These are phyloP conservation scores for Kluyveromyces wickerhamii DNA, from an alignment of 805 yeast species.

Conservation along the genomic window DNA sequence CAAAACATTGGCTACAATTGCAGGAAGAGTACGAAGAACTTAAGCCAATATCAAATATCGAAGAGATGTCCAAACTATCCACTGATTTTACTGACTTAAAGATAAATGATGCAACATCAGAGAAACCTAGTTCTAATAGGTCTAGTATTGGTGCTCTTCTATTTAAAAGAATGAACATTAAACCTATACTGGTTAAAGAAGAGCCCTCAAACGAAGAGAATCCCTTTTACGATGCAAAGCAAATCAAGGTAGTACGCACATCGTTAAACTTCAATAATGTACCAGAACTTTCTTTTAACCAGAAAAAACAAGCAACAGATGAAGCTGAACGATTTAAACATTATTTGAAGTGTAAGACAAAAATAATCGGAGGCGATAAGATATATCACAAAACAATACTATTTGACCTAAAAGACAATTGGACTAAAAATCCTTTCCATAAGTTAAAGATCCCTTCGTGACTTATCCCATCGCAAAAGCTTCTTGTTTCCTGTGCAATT, in stretches of 20 bases:
- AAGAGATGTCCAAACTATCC: neutral
- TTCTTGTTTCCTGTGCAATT: no score
- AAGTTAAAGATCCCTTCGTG: neutral
- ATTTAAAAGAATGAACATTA: constrained; percentile 35
- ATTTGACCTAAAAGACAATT: neutral
- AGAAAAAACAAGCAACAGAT: neutral
- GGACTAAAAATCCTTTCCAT: neutral
- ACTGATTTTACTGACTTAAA: neutral
- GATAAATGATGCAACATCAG: constrained; percentile 5
- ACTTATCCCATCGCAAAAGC: no score
- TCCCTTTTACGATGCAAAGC: constrained; percentile 8
- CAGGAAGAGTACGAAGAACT: neutral
- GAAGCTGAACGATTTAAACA: neutral
- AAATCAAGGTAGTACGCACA: no score
- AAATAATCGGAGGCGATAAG: neutral
- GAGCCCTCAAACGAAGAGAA: constrained; percentile 21
- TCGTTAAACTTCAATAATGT: constrained; percentile 15
- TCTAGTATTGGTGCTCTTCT: constrained; percentile 32
- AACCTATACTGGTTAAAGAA: constrained; percentile 31
- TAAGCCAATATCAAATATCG: neutral
- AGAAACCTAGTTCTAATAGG: constrained; percentile 3
- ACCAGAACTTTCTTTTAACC: constrained; percentile 13
- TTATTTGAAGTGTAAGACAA: neutral
- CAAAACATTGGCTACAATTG: constrained; percentile 29
- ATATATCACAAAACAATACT: neutral